phyloP scores from a whole-genome alignment of 1,284 basidiomycete species.

The Tilletia horrida region DNA sequence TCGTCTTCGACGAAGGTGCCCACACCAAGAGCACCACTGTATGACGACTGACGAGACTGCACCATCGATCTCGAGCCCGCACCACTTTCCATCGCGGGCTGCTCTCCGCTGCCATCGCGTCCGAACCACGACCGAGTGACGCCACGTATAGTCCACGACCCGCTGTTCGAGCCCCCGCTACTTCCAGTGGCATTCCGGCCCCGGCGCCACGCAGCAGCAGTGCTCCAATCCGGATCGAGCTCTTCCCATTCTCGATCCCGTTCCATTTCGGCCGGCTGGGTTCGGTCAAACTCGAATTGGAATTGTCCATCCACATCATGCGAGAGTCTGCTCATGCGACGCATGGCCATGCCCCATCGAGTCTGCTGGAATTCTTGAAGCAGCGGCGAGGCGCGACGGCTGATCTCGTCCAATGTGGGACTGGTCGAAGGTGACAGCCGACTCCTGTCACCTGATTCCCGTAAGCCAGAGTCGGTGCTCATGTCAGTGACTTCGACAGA shows the following conservation, averaged over 20 bases:
- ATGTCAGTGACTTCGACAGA: neutral
- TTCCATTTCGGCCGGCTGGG: neutral
- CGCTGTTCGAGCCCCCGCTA: neutral
- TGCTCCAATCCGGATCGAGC: neutral
- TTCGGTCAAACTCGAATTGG: constrained; percentile 7
- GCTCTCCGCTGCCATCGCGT: neutral
- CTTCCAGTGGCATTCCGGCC: neutral
- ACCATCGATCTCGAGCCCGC: too few species aligned
- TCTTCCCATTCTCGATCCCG: neutral
- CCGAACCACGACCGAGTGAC: constrained; percentile 14
- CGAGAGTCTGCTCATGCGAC: constrained; percentile 26
- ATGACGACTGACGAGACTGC: too few species aligned
- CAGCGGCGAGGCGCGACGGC: constrained; percentile 30
- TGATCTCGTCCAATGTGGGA: constrained; percentile 29
- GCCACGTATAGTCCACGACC: constrained; percentile 1
- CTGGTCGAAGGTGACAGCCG: constrained; percentile 5
- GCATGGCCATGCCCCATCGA: constrained; percentile 39
- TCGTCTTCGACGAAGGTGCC: neutral
- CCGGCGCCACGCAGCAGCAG: neutral
- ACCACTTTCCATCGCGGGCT: too few species aligned
- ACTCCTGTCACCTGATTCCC: neutral
- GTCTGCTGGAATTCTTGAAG: constrained; percentile 36
- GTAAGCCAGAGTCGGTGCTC: neutral
- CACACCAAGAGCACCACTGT: too few species aligned
- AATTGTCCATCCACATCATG: constrained; percentile 8